These are phyloP conservation scores for Samsoniella hepiali DNA, from an alignment of 2,329 filamentous ascomycete species.

Conservation along the genomic window DNA sequence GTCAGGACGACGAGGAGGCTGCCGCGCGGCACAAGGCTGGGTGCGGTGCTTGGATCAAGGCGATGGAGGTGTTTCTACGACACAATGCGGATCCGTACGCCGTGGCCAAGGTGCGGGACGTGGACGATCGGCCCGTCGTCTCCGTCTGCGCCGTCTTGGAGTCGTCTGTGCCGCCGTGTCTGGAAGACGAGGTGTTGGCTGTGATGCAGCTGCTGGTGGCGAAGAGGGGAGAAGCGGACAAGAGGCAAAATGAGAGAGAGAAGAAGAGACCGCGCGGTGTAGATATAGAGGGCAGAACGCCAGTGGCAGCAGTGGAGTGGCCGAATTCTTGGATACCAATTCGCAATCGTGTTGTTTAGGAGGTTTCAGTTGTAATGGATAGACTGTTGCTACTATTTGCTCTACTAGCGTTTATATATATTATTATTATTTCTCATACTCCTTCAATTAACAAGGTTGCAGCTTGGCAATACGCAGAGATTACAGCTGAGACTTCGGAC, in stretches of 20 bases:
- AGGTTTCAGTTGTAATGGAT: neutral
- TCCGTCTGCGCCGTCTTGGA: neutral
- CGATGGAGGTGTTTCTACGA: neutral
- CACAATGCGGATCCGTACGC: constrained; percentile 13
- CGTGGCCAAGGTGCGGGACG: neutral
- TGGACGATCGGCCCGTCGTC: neutral
- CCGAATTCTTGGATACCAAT: constrained; percentile 13
- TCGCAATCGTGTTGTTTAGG: neutral
- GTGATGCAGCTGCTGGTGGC: neutral
- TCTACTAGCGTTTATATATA: neutral
- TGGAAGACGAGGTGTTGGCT: neutral
- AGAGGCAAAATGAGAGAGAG: neutral
- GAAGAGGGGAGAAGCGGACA: neutral
- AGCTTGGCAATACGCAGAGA: too few species aligned
- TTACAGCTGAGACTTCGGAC: too few species aligned
- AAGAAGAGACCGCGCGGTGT: neutral
- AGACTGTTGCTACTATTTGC: neutral
- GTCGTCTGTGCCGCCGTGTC: neutral
- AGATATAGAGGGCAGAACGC: neutral
- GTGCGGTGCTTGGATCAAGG: neutral
- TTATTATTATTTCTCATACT: neutral
- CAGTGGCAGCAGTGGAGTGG: neutral
- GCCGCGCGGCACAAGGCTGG: neutral
- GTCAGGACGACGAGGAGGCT: neutral
- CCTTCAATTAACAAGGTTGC: too few species aligned